phyloP scores from a whole-genome alignment of 768 basidiomycete species.

The Kwoniella sp. region DNA sequence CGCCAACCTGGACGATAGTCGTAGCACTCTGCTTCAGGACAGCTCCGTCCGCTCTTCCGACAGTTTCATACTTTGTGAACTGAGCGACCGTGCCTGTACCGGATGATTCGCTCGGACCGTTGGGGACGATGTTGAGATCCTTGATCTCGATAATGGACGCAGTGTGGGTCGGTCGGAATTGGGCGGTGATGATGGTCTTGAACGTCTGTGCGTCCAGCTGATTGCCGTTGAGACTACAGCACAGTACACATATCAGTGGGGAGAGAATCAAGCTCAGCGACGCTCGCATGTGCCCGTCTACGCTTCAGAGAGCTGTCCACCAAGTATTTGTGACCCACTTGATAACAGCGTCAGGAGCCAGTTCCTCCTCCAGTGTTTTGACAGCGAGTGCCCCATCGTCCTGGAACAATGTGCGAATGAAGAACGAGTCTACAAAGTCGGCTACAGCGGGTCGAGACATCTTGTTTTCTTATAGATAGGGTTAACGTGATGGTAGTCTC shows the following conservation, averaged over 20 bases:
- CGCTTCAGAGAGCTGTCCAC: background rate
- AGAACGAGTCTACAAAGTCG: slow-evolving; percentile 17
- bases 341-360: slow-evolving; percentile 11
- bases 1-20: slow-evolving; percentile 12
- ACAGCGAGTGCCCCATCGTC: slow-evolving; percentile 3
- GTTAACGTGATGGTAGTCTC: no score
- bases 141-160: slow-evolving; percentile 9
- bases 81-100: slow-evolving; percentile 8
- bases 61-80: slow-evolving; percentile 14
- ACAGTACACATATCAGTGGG: no score
- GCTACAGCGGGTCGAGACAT: slow-evolving; percentile 14
- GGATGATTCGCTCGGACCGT: background rate
- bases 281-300: background rate
- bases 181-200: slow-evolving; percentile 14
- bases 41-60: slow-evolving; percentile 5
- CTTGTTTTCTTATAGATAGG: background rate
- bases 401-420: slow-evolving; percentile 12
- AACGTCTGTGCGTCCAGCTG: slow-evolving; percentile 1
- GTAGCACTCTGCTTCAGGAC: slow-evolving; percentile 16
- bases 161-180: slow-evolving; percentile 10
- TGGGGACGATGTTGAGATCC: slow-evolving; percentile 18
- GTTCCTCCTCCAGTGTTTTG: background rate
- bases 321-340: background rate
- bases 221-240: slow-evolving; percentile 18
- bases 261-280: no score